A percentile compares a stretch with the other conserved stretches of the same genome.
Conservation (phyloP, 1,284 basidiomycete genomes). For the Sporisorium iseilematis-ciliati region DNA sequence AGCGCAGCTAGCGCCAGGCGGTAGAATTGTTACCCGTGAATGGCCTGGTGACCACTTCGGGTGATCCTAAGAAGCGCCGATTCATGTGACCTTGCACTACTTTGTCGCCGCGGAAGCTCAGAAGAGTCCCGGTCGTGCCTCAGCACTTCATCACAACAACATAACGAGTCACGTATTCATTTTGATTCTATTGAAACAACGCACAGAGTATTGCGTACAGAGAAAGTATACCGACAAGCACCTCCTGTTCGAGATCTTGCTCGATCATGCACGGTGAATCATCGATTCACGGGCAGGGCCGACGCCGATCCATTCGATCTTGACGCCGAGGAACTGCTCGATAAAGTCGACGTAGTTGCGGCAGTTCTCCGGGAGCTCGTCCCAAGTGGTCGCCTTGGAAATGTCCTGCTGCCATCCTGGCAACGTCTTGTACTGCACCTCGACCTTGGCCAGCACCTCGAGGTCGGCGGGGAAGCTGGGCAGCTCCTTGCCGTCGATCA, state of each 20-base stretch:
- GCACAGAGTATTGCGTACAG: slow-evolving; percentile 27
- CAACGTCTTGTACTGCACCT: slow-evolving; percentile 89
- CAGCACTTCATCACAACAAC: neutral
- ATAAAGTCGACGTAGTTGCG: slow-evolving; percentile 89
- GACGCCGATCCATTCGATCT: slow-evolving; percentile 90
- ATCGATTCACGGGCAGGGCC: slow-evolving; percentile 86
- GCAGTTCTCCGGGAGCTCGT: slow-evolving; percentile 87
- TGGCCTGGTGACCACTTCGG: too few relatives aligned
- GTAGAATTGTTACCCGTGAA: too few relatives aligned
- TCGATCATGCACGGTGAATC: slow-evolving; percentile 72
- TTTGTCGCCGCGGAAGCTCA: neutral
- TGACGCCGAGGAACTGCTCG: slow-evolving; percentile 82
- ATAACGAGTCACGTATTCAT: neutral
- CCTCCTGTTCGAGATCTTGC: neutral
- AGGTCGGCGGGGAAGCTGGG: slow-evolving; percentile 94
- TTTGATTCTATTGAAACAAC: slow-evolving; percentile 49
- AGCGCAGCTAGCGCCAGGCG: neutral
- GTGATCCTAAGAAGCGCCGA: too few relatives aligned
- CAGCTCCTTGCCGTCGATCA: slow-evolving; percentile 81
- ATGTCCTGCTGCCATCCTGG: slow-evolving; percentile 93
- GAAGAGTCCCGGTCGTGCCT: neutral
- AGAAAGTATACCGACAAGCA: neutral
- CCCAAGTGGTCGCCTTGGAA: slow-evolving; percentile 77
- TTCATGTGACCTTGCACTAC: too few relatives aligned
- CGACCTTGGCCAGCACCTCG: slow-evolving; percentile 81